These are phyloP conservation scores for Dissophora globulifera DNA, from an alignment of 192 early-diverging fungal genomes.

Conservation along the genomic window DNA sequence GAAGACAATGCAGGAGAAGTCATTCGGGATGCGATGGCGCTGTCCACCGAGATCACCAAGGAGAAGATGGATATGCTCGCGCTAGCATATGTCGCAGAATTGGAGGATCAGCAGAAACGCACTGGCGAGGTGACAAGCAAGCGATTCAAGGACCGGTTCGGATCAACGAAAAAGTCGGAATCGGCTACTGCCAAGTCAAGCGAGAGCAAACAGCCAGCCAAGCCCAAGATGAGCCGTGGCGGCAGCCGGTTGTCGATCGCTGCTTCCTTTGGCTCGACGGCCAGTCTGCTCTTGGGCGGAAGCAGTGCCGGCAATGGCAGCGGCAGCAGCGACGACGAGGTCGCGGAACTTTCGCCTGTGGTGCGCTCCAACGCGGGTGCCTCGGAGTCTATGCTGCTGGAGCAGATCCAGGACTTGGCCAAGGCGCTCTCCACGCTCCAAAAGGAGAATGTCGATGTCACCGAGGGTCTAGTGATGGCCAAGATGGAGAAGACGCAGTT, in stretches of 20 bases:
- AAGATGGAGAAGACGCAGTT: constrained; percentile 64
- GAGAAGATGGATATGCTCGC: constrained; percentile 77
- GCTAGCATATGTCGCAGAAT: constrained; percentile 61
- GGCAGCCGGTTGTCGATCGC: constrained; percentile 45
- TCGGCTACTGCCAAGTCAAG: background rate
- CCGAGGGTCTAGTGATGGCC: constrained; percentile 66
- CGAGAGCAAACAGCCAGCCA: background rate
- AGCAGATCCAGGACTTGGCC: constrained; percentile 73
- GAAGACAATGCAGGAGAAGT: constrained; percentile 66
- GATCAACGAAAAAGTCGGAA: constrained; percentile 1
- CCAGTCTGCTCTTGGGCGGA: constrained; percentile 18
- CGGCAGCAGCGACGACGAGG: constrained; percentile 12
- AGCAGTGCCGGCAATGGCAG: background rate
- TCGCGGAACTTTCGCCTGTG: constrained; percentile 15
- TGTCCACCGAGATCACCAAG: constrained; percentile 74
- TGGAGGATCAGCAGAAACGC: constrained; percentile 63
- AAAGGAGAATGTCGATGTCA: constrained; percentile 73
- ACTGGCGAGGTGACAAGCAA: constrained; percentile 59
- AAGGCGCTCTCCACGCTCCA: constrained; percentile 69
- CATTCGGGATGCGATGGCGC: constrained; percentile 81
- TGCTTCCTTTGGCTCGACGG: constrained; percentile 36
- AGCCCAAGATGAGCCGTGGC: constrained; percentile 18
- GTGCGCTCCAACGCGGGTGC: constrained; percentile 31
- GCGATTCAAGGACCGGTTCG: constrained; percentile 62
- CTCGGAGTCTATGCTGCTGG: constrained; percentile 64